Base-by-base conservation (phyloP, 495 filamentous ascomycete species). In the Oidiodendron maius region DNA sequence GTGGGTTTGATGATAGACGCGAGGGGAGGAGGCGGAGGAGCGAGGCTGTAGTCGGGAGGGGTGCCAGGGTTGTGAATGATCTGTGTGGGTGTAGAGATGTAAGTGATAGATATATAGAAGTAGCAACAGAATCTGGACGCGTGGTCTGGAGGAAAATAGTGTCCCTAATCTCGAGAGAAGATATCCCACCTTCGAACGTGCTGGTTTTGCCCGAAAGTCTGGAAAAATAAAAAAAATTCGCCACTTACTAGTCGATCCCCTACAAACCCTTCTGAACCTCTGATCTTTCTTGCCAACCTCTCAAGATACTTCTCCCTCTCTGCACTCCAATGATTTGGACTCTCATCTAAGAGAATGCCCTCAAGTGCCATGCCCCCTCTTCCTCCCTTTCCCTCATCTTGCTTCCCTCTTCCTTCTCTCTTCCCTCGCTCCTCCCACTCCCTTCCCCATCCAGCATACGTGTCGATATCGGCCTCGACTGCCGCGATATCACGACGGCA, bases 401-500 rank as follows among this genome's bases (percentile, higher is more conserved):
- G n/a, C n/a, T n/a, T n/a, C n/a, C n/a, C n/a, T n/a, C n/a, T n/a
- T n/a, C n/a, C n/a, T n/a, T n/a, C n/a, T n/a, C n/a, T n/a, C n/a
- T n/a, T n/a, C n/a, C n/a, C n/a, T n/a, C n/a, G n/a, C n/a, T n/a
- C n/a, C n/a, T n/a, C n/a, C n/a, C n/a, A n/a, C n/a, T n/a, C n/a
- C n/a, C n/a, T n/a, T n/a, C n/a, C n/a, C 75, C 75, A 79, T 8
- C 58, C 63, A 16, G 70, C 64, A 43, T 77, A 79, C 15, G 65
- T 67, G 23, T 63, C 55, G 36, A 79, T 65, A 53, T 81, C 77
- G 28, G 50, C 50, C 37, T 63, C 57, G 17, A 75, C 60, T 13
- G 64, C 47, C 13, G 52, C 62, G 9, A 70, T 48, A n/a, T 70
- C 60, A 20, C 76, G 65, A 21, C 63, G 57, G 6, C 70, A 68